These are phyloP conservation scores for Tetradesmus lagerheimii DNA, from an alignment of 139 green algal species.

Conservation along the genomic window DNA sequence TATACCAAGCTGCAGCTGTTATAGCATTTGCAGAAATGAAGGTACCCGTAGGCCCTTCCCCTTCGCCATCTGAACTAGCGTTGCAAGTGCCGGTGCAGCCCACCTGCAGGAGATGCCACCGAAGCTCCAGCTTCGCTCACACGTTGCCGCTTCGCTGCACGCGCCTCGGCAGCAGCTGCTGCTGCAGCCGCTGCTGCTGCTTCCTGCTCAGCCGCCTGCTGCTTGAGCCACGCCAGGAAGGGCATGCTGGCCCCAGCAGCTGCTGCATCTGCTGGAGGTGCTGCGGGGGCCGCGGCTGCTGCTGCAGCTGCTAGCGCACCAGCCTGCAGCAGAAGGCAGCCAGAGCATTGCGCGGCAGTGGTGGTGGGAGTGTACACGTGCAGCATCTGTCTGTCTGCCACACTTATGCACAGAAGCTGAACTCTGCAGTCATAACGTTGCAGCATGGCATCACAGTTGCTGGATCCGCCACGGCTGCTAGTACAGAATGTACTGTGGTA, in stretches of 20 bases:
- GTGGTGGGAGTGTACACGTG: background rate
- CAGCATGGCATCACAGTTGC: background rate
- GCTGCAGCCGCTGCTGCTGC: conserved; percentile 14
- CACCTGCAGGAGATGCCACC: background rate
- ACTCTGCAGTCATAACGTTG: background rate
- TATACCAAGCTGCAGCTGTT: no score
- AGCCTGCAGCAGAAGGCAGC: conserved; percentile 4
- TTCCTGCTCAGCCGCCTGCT: conserved; percentile 12
- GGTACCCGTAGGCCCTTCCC: no score
- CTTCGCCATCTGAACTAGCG: no score
- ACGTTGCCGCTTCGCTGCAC: conserved; percentile 22
- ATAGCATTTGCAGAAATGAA: no score
- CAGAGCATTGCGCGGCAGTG: background rate
- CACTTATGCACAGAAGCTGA: background rate
- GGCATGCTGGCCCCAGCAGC: conserved; percentile 12
- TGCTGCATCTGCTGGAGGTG: background rate
- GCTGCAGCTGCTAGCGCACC: background rate
- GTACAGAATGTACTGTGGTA: no score
- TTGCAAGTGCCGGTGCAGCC: background rate
- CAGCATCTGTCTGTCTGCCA: background rate
- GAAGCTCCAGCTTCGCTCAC: background rate
- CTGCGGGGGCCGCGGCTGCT: background rate
- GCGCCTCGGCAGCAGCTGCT: background rate
- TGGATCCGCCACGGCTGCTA: background rate
- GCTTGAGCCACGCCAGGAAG: conserved; percentile 25